Evolutionary conservation across 805 yeast species (phyloP).

Genomic region (Candida jianshihensis): DNA sequence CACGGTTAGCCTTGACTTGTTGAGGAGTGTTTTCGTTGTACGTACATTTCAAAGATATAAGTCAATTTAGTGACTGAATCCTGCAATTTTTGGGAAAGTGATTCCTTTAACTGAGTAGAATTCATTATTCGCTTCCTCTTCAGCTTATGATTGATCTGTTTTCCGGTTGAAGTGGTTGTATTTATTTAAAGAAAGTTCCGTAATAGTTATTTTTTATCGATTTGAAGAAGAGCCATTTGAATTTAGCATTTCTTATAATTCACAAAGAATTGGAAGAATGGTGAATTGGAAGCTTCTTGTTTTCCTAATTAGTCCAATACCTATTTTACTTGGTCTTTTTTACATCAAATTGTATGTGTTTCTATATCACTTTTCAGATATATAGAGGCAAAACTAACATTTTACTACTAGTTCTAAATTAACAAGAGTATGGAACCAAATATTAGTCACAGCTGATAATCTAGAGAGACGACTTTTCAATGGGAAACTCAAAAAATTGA

Average conservation of each 20-base stretch:
- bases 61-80: slow-evolving; percentile 1
- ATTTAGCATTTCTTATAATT: not conserved
- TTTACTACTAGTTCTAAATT: not conserved
- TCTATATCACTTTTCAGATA: not conserved
- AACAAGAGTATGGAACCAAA: not conserved
- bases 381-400: not conserved
- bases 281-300: not conserved
- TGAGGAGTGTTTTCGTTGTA: no score
- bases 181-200: not conserved
- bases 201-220: not conserved
- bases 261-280: not conserved
- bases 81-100: not conserved
- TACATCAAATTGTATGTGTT: not conserved
- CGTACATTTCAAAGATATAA: slow-evolving; percentile 12
- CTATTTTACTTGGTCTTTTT: not conserved
- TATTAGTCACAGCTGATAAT: not conserved
- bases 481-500: slow-evolving; percentile 7
- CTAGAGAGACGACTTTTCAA: slow-evolving; percentile 9
- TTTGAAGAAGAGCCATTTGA: not conserved
- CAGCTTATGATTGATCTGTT: not conserved
- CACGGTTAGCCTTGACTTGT: no score
- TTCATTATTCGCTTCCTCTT: not conserved
- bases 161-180: not conserved
- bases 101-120: not conserved
- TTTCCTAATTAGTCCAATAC: not conserved